Base-by-base conservation (phyloP, 2,329 filamentous ascomycete species). In the Penicillium sp. region DNA sequence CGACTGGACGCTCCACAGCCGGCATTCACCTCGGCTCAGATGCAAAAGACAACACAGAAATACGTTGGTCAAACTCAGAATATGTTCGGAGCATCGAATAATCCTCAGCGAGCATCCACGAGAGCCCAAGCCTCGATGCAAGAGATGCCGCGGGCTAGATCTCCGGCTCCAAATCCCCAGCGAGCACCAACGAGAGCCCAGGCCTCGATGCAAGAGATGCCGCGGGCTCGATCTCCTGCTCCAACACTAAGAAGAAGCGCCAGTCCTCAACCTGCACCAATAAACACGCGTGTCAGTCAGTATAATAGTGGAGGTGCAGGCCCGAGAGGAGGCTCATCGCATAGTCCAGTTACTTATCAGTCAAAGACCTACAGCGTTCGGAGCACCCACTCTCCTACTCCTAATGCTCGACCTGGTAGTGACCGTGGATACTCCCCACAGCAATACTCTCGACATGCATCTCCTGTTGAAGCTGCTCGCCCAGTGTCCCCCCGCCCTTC, bases 1-100 rank as follows among this genome's bases (percentile, higher is more conserved):
- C 83, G 90, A 58, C 81, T 97, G 3, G 94, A 91, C 54, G 89
- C 93, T 12, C 95, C 94, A 1, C 88, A 93, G 58, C 91, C 93
- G 2, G 94, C 94, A 1, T 91, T 95, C 59, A 99, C 95, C 0
- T 89, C 91, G 3, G 90, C 88, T 61, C 90, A 94, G 48, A 99
- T 99, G 95, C 90, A 96, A 68, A 90, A 96, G 71, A 90, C 92
- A 3, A 94, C 91, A 0, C 88, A 95, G 65, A 91, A 91, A 72
- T 97, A 93, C 66, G 85, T 89, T 21, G 84, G 86, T 47, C 89
- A 97, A 71, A 90, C 90, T 2, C 84, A 90, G 45, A 91, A 82
- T 66, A 87, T 97, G 77, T 94, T 95, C 26, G 63, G 69, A 9
- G 66, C 73, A 47, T 66, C 69, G 56, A 71, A 67, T 47, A 71